These are phyloP conservation scores for Cyclotella atomus DNA, from an alignment of 108 stramenopile species.

Conservation along the genomic window DNA sequence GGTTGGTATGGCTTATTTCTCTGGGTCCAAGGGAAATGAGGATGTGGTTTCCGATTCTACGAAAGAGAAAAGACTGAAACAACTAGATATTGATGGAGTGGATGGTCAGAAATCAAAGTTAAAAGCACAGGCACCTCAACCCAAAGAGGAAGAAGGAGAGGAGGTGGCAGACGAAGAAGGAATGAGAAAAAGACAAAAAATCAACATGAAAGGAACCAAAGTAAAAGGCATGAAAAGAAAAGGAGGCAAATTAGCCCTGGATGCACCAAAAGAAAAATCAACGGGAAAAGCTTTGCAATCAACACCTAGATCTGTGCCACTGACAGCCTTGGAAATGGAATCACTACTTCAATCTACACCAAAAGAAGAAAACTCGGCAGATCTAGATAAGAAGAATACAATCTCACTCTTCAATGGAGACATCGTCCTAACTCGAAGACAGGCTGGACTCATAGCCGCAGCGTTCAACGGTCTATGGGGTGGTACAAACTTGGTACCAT, in stretches of 20 bases:
- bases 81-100: background rate
- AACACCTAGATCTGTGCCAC: background rate
- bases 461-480: conserved; percentile 55
- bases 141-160: background rate
- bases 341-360: background rate
- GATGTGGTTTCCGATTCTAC: background rate
- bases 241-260: background rate
- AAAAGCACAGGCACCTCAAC: background rate
- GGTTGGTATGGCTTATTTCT: conserved; percentile 39
- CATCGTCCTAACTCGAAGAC: conserved; percentile 48
- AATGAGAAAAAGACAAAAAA: conserved; percentile 4
- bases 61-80: background rate
- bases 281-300: background rate
- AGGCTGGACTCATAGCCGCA: conserved; percentile 69
- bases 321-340: conserved; percentile 30
- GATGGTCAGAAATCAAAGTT: background rate
- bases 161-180: conserved; percentile 11
- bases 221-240: background rate
- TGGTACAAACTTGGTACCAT: conserved; percentile 62
- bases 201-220: conserved; percentile 11
- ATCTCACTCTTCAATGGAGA: conserved; percentile 41
- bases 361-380: background rate
- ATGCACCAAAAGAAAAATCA: background rate
- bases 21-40: conserved; percentile 16
- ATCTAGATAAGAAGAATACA: conserved; percentile 6